Evolutionary conservation across 495 filamentous ascomycete species (phyloP).

Genomic region (Annulohypoxylon nitens): DNA sequence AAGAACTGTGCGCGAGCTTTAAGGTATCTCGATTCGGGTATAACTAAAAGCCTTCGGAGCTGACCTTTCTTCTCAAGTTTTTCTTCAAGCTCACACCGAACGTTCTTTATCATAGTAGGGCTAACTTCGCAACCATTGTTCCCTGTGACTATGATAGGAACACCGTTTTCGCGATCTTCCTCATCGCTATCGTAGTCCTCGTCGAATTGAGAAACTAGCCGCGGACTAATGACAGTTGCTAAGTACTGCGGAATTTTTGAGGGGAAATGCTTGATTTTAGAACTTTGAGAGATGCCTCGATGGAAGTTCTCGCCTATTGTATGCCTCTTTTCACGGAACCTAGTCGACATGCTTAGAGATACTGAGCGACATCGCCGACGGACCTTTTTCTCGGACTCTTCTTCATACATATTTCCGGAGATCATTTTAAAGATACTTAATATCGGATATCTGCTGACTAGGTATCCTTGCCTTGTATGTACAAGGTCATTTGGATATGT

Average conservation of each 20-base stretch:
- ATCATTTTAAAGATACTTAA: background rate
- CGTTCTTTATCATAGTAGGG: background rate
- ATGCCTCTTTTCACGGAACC: background rate
- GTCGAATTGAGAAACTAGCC: background rate
- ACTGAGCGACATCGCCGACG: background rate
- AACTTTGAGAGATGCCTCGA: background rate
- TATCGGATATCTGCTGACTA: background rate
- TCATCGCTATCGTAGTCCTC: constrained; percentile 35
- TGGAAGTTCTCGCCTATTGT: background rate
- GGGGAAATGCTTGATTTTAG: background rate
- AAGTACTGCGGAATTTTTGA: background rate
- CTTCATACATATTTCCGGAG: background rate
- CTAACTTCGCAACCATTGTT: background rate
- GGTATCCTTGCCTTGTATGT: background rate
- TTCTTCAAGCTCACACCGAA: constrained; percentile 1
- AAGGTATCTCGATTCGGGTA: constrained; percentile 11
- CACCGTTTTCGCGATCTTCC: constrained; percentile 34
- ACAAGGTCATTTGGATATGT: background rate
- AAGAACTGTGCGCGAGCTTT: constrained; percentile 5
- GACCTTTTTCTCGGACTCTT: background rate
- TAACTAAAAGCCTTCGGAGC: background rate
- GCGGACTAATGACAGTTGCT: background rate
- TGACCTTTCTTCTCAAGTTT: constrained; percentile 1
- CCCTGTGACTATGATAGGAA: constrained; percentile 16
- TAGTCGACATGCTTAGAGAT: background rate